Base-by-base conservation (phyloP, 164 flowering plant species). In the Nelumbo lutea region DNA sequence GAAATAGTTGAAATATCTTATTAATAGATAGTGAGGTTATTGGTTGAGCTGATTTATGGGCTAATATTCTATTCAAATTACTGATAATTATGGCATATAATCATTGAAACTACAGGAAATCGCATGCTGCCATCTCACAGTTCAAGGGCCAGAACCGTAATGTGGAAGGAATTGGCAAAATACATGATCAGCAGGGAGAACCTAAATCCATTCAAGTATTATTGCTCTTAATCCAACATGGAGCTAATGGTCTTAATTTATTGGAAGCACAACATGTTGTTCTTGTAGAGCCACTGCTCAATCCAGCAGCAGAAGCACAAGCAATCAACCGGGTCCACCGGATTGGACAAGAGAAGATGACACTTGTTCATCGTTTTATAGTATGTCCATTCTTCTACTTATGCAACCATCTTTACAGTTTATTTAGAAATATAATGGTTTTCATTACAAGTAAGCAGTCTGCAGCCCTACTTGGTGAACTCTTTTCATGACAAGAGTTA, bases 261-360 rank as follows among this genome's bases (percentile, higher is more conserved):
- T 83, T 95, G 55, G 96, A 95, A 81, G 98, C 98, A 65, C 93
- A 90, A 75, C 96, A 95, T 79, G 96, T 95, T 59, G 73, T 95
- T 76, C 90, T 95, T 60, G 84, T 90, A 43, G 98, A 95, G 78
- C 98, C 98, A 61, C 83, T 90, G 38, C 93, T 95, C 52, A 95
- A 95, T 79, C 98, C 98, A 38, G 96, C 98, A 41, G 90, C 83
- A 53, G 98, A 95, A 85, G 94, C 97, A 70, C 98, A 95, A 76
- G 98, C 97, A 61, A 86, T 91, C 62, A 89, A 90, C 79, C 72
- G 98, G 77, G 95, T 95, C 43, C 98, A 95, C 77, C 87, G 98
- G 42, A 85, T 91, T 69, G 98, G 97, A 61, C 98, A 95, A 80
- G 78, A 84, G 50, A 82, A 83, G 27, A 78, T 55, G 70, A 95